These are phyloP conservation scores for Bonia amplexicaulis DNA, from an alignment of 176 grass and related monocot genomes.

Conservation along the genomic window DNA sequence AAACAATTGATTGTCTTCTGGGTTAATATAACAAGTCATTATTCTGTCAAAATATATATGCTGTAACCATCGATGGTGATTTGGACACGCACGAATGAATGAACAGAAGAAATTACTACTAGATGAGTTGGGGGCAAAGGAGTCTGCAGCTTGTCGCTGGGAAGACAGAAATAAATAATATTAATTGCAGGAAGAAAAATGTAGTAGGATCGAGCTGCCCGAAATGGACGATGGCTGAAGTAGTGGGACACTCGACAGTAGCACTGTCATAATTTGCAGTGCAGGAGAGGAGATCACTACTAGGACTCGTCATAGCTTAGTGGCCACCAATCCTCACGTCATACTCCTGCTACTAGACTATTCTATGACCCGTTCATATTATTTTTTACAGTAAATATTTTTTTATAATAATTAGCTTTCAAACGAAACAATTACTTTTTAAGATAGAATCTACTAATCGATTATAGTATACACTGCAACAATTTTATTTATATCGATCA, in stretches of 20 bases:
- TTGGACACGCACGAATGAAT: neutral
- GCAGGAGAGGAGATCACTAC: neutral
- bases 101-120: neutral
- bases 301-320: neutral
- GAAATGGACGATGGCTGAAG: constrained; percentile 2
- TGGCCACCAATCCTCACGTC: constrained; percentile 15
- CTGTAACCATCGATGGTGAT: neutral
- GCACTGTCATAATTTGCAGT: neutral
- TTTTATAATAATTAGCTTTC: no score
- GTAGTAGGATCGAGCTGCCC: neutral
- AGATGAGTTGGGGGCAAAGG: neutral
- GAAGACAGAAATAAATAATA: neutral
- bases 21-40: neutral
- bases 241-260: constrained; percentile 32
- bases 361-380: no score
- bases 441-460: no score
- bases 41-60: neutral
- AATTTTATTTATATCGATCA: no score
- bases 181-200: neutral
- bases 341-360: neutral
- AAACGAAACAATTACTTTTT: no score
- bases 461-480: no score
- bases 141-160: neutral
- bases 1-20: no score
- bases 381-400: no score